phyloP scores from a whole-genome alignment of 768 basidiomycete species.

The Holtermannia corniformis region DNA sequence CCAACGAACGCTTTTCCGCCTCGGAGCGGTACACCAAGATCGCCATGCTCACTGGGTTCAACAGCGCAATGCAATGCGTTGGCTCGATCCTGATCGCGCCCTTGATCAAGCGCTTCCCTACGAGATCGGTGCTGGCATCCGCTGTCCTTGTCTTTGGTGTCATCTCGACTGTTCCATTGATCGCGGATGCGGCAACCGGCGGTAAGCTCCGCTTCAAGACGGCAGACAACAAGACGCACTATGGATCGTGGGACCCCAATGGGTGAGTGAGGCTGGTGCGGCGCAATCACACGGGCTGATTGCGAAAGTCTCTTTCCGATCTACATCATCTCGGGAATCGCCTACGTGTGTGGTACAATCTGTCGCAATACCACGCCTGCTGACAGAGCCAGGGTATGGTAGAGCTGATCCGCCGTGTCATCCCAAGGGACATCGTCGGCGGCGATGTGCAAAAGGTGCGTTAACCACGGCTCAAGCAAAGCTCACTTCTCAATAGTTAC shows the following conservation, averaged over 20 bases:
- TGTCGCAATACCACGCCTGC: too few relatives aligned
- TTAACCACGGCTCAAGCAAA: not conserved
- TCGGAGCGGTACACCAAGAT: constrained; percentile 23
- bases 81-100: constrained; percentile 33
- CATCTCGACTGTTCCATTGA: constrained; percentile 23
- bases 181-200: constrained; percentile 30
- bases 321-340: constrained; percentile 26
- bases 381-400: too few relatives aligned
- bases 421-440: constrained; percentile 20
- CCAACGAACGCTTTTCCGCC: constrained; percentile 20
- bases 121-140: constrained; percentile 24
- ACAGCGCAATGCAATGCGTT: constrained; percentile 29
- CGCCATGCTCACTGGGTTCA: constrained; percentile 25
- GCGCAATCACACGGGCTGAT: too few relatives aligned
- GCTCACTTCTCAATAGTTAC: constrained; percentile 5
- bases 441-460: constrained; percentile 24
- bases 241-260: constrained; percentile 28
- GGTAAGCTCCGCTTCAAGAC: constrained; percentile 8
- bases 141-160: constrained; percentile 30
- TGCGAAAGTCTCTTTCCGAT: constrained; percentile 18
- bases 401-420: constrained; percentile 34
- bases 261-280: too few relatives aligned
- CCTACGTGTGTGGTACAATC: too few relatives aligned
- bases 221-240: constrained; percentile 11
- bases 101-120: constrained; percentile 27